phyloP scores from a whole-genome alignment of 192 early-diverging fungal genomes.

The Diversispora eburnea region DNA sequence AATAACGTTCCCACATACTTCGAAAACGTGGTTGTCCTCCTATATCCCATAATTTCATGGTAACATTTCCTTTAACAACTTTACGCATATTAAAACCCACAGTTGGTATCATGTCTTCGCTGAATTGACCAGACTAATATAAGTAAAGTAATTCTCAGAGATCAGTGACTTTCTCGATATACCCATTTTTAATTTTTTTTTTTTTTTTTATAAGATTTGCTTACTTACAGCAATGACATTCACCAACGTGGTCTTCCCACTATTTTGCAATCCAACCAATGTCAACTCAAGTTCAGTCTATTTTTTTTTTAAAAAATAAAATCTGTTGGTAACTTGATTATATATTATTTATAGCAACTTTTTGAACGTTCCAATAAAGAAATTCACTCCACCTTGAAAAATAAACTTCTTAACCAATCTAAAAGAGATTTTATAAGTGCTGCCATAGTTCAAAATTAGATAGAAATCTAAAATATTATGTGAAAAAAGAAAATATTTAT shows the following conservation, averaged over 20 bases:
- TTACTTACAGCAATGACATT: slow-evolving; percentile 78
- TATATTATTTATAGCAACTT: neutral
- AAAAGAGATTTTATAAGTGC: slow-evolving; percentile 54
- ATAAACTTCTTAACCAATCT: slow-evolving; percentile 74
- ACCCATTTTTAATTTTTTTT: neutral
- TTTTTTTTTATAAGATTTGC: too few species aligned
- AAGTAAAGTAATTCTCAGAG: neutral
- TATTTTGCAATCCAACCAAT: slow-evolving; percentile 82
- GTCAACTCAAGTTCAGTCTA: slow-evolving; percentile 87
- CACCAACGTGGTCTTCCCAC: slow-evolving; percentile 82
- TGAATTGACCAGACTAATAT: slow-evolving; percentile 67
- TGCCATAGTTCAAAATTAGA: slow-evolving; percentile 41
- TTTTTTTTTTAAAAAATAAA: neutral
- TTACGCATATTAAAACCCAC: slow-evolving; percentile 99
- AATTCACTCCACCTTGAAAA: slow-evolving; percentile 62
- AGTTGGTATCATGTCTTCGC: slow-evolving; percentile 92
- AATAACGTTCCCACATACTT: slow-evolving; percentile 93
- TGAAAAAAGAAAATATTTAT: neutral
- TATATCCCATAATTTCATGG: slow-evolving; percentile 99
- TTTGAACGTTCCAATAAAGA: neutral
- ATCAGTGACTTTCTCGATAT: neutral
- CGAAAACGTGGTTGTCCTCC: slow-evolving; percentile 97
- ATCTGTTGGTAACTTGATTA: neutral
- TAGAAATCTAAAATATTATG: neutral
- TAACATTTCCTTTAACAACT: slow-evolving; percentile 87